Percentiles rank a stretch among this genome's conserved stretches.
Conservation (phyloP, 2,329 filamentous ascomycete genomes). For the Exserohilum turcica region DNA sequence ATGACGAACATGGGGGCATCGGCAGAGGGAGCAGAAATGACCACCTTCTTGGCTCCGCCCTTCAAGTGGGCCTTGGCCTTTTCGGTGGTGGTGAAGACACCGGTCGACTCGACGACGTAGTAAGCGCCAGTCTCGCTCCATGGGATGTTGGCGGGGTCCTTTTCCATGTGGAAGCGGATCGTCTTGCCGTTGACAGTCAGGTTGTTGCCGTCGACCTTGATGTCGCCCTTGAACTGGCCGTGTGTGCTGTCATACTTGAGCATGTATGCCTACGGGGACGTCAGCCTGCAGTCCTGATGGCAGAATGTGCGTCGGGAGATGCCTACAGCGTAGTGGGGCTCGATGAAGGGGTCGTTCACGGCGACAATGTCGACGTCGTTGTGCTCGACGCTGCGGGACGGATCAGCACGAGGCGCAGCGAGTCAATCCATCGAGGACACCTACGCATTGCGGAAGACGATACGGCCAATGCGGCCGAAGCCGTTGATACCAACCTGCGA, state of each 20-base stretch:
- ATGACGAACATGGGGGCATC: conserved; percentile 99
- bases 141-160: conserved; percentile 86
- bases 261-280: conserved; percentile 83
- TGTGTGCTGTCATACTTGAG: conserved; percentile 99
- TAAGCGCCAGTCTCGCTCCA: conserved; percentile 86
- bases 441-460: conserved; percentile 97
- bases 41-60: conserved; percentile 95
- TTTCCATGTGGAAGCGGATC: conserved; percentile 92
- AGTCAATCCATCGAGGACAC: conserved; percentile 41
- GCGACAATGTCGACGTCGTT: conserved; percentile 89
- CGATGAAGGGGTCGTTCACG: conserved; percentile 99
- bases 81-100: conserved; percentile 98
- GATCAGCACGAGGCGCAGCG: conserved; percentile 24
- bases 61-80: conserved; percentile 94
- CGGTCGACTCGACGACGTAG: conserved; percentile 97
- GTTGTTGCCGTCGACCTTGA: conserved; percentile 72
- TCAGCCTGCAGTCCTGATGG: conserved; percentile 31
- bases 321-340: conserved; percentile 95
- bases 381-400: conserved; percentile 71
- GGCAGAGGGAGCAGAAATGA: conserved; percentile 83
- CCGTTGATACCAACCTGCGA: conserved; percentile 93
- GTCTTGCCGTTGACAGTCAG: conserved; percentile 93
- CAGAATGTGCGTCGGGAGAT: conserved; percentile 6
- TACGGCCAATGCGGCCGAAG: conserved; percentile 99
- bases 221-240: conserved; percentile 92